A percentile compares a stretch with the other conserved stretches of the same genome.
Conservation (phyloP, 257 asterid genomes). For the Verbascum thapsus region DNA sequence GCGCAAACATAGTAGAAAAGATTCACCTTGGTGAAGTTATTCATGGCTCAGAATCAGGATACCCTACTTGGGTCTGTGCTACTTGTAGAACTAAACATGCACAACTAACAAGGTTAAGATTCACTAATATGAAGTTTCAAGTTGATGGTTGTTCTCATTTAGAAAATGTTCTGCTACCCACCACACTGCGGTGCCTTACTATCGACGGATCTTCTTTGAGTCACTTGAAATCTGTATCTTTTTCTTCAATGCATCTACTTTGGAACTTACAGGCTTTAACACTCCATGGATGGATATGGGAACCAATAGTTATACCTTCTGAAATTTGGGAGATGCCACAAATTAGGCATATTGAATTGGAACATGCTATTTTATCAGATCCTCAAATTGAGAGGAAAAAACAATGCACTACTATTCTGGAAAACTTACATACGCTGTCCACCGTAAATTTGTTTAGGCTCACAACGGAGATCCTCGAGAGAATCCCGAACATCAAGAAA, state of each 20-base stretch:
- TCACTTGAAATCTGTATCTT: too few species aligned
- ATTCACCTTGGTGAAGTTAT: neutral
- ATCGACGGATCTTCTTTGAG: too few species aligned
- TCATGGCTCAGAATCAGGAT: too few species aligned
- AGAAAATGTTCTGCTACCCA: too few species aligned
- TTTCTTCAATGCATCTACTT: neutral
- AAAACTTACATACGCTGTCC: constrained; percentile 19
- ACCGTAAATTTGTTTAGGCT: constrained; percentile 10
- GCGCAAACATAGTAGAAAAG: too few species aligned
- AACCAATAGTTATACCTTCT: neutral
- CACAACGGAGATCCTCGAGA: constrained; percentile 1
- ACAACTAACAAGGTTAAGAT: too few species aligned
- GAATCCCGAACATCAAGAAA: constrained; percentile 33
- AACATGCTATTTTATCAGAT: neutral
- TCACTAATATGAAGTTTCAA: too few species aligned
- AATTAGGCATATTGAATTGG: constrained; percentile 16
- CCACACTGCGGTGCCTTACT: too few species aligned
- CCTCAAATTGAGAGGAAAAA: constrained; percentile 10
- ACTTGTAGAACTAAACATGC: too few species aligned
- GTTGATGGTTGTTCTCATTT: too few species aligned
- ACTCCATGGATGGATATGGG: neutral
- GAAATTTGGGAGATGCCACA: constrained; percentile 35
- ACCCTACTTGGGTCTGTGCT: too few species aligned
- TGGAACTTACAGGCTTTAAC: constrained; percentile 29
- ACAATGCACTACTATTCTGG: constrained; percentile 6